A percentile compares a stretch with the other conserved stretches of the same genome.
phyloP scores from a whole-genome alignment of 108 stramenopile genomes.

The Cyclotella cryptica region DNA sequence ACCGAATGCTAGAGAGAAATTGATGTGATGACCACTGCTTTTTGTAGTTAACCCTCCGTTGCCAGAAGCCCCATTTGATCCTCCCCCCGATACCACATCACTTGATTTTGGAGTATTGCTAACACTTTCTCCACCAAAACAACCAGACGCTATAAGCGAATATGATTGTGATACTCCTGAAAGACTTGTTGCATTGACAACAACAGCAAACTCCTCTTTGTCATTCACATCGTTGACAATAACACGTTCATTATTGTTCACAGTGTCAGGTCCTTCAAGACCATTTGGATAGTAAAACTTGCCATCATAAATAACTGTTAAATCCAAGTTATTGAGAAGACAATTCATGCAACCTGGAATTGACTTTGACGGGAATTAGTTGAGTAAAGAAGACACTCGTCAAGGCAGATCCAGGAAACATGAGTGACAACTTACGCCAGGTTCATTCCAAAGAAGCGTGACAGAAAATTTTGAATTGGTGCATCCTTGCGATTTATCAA shows the following conservation, averaged over 20 bases:
- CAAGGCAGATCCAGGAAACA: background rate
- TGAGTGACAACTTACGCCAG: background rate
- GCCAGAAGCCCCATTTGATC: background rate
- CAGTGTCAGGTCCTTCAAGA: background rate
- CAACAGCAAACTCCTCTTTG: slow-evolving; percentile 20
- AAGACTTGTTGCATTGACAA: slow-evolving; percentile 15
- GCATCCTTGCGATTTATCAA: slow-evolving; percentile 31
- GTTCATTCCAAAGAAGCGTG: slow-evolving; percentile 26
- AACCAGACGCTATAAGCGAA: slow-evolving; percentile 29
- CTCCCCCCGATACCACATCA: background rate
- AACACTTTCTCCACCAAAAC: slow-evolving; percentile 26
- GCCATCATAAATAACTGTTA: slow-evolving; percentile 7
- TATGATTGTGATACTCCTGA: background rate
- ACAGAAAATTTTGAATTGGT: slow-evolving; percentile 11
- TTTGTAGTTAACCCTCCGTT: background rate
- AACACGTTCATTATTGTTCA: slow-evolving; percentile 27
- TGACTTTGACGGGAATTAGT: background rate
- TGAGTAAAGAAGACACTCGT: background rate
- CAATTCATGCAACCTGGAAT: slow-evolving; percentile 19
- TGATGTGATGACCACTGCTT: background rate
- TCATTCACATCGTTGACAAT: slow-evolving; percentile 22
- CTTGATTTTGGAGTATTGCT: background rate
- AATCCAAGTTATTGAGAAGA: slow-evolving; percentile 27
- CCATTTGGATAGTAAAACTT: slow-evolving; percentile 19
- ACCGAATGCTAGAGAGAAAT: background rate